Evolutionary conservation across 2,329 filamentous ascomycete genomes (phyloP), one percentile per base, ranked within the genome.

Genomic region (Nakataea oryzae): DNA sequence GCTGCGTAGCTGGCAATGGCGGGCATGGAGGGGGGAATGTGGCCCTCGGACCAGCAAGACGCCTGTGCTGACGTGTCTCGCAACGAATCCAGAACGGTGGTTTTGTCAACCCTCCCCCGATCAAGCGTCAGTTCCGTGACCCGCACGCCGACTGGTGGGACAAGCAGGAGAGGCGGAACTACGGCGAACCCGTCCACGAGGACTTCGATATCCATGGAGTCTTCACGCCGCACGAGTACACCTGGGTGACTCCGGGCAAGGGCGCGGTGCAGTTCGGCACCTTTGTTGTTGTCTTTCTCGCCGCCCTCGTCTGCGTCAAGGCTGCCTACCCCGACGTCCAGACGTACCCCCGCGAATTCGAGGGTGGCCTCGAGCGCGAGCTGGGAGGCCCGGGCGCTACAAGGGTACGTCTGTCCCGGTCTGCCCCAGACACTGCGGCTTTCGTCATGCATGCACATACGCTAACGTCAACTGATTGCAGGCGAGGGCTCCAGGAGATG

Each of bases 71-170:
- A 72, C 26, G 12, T n/a, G 28, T 28, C 66, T 62, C 63, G 61
- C 66, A 64, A 55, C 63, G 64, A n/a, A 57, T 3, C n/a, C 73
- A 93, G 89, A 96, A 93, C 75, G 91, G 90, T 71, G 89, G 88
- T 75, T 95, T 91, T 75, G 83, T 90, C 72, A 91, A 93, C 77
- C 89, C 90, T 63, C 85, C 86, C 17, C 77, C 82, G 62, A 79
- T 93, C 76, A 97, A 96, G 82, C 89, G 93, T 69, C 88, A 92
- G 75, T 90, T 91, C 79, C 91, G 95, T 74, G 95, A 97, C 75
- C 95, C 96, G 47, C 85, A 97, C 74, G 93, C 77, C 72, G 87
- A 91, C 73, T 99, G 92, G 91, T 97, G 92, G 91, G 93, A 99
- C 78, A 89, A 92, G 76, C 95, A 99, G 79, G 95, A 97, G 76